phyloP scores from a whole-genome alignment of 176 grass and related monocot species.

The Echinochloa phyllopogon region DNA sequence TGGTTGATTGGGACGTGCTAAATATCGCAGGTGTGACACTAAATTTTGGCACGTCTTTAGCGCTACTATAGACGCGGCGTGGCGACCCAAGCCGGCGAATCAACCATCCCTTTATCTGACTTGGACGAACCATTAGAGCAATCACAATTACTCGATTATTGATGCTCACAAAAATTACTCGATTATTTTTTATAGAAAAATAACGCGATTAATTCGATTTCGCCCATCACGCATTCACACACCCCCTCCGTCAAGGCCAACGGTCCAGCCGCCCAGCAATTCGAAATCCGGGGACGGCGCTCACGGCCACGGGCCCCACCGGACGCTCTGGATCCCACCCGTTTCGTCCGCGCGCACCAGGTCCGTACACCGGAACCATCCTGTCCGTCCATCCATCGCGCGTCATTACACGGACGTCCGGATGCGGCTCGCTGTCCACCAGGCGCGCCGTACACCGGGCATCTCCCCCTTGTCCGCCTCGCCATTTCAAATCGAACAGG shows the following conservation, averaged over 20 bases:
- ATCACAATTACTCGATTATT: too few species aligned
- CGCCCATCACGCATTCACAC: neutral
- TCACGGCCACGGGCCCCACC: neutral
- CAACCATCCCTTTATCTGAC: too few species aligned
- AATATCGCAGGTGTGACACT: too few species aligned
- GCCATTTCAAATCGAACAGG: conserved; percentile 10
- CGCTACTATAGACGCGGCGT: too few species aligned
- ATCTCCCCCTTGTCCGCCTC: neutral
- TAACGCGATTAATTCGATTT: neutral
- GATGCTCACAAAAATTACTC: too few species aligned
- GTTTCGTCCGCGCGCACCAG: neutral
- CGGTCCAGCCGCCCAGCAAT: neutral
- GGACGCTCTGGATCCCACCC: neutral
- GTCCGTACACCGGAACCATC: conserved; percentile 28
- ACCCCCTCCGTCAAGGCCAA: neutral
- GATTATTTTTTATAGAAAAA: too few species aligned
- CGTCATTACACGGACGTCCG: neutral
- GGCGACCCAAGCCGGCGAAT: too few species aligned
- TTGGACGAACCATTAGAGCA: too few species aligned
- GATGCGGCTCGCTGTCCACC: conserved; percentile 4
- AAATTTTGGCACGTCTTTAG: too few species aligned
- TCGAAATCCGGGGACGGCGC: neutral
- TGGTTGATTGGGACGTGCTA: too few species aligned
- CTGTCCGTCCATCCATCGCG: neutral
- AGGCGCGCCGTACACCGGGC: neutral